phyloP scores from a whole-genome alignment of 805 yeast species.

The Yamadazyma olivae region DNA sequence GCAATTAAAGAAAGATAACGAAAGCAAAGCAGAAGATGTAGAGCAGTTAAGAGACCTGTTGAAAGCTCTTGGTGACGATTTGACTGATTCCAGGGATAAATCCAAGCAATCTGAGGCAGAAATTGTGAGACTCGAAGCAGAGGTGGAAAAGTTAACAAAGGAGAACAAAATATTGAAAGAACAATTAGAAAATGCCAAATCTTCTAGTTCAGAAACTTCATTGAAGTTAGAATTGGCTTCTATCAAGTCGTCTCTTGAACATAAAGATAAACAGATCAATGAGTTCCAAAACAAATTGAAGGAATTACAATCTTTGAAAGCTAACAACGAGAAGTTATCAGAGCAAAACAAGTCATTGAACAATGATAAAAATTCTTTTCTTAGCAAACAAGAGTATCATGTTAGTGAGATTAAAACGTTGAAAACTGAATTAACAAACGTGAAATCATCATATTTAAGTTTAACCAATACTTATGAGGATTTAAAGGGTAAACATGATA shows the following conservation, averaged over 20 bases:
- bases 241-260: constrained; percentile 39
- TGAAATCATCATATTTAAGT: constrained; percentile 42
- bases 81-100: constrained; percentile 66
- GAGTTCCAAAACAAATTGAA: constrained; percentile 41
- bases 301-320: constrained; percentile 32
- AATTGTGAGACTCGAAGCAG: neutral
- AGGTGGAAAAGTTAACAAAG: constrained; percentile 2
- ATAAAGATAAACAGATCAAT: constrained; percentile 41
- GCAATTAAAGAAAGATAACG: constrained; percentile 26
- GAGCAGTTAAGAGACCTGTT: constrained; percentile 74
- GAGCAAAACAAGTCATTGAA: constrained; percentile 28
- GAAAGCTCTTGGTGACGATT: constrained; percentile 71
- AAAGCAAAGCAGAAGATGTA: constrained; percentile 55
- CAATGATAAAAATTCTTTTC: constrained; percentile 38
- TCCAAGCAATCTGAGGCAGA: constrained; percentile 32
- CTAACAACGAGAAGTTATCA: constrained; percentile 24
- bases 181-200: constrained; percentile 24
- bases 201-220: constrained; percentile 39
- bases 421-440: constrained; percentile 35
- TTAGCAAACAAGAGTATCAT: constrained; percentile 41
- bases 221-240: constrained; percentile 49
- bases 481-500: constrained; percentile 34
- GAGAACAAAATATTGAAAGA: constrained; percentile 7
- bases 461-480: constrained; percentile 38
- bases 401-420: constrained; percentile 27